Conservation (phyloP, 495 filamentous ascomycete species). For the Hypomontagnella monticulosa region DNA sequence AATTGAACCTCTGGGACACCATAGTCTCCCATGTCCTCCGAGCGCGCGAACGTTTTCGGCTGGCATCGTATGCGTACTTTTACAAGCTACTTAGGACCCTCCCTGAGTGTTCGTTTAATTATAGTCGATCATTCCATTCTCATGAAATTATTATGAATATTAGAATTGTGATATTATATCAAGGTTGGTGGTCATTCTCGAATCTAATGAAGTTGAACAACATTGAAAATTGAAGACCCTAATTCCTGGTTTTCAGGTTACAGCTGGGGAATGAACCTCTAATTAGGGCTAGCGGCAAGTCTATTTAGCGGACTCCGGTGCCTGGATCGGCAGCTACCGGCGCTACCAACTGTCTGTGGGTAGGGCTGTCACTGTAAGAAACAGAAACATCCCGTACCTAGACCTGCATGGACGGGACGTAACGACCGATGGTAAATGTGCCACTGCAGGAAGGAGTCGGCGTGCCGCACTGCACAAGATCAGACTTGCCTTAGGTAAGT, state of each 20-base stretch:
- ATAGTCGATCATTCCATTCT: too few species aligned
- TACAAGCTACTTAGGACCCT: too few species aligned
- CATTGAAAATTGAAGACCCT: neutral
- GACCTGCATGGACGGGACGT: neutral
- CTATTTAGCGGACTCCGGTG: constrained; percentile 28
- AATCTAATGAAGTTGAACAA: too few species aligned
- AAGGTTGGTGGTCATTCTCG: too few species aligned
- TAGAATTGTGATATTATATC: too few species aligned
- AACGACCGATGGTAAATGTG: constrained; percentile 21
- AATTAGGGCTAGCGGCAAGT: constrained; percentile 12
- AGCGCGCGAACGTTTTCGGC: too few species aligned
- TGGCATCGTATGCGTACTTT: too few species aligned
- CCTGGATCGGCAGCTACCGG: constrained; percentile 26
- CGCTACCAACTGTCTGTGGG: constrained; percentile 1
- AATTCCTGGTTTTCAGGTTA: neutral
- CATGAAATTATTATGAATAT: too few species aligned
- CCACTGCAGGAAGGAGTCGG: constrained; percentile 25
- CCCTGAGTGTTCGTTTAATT: too few species aligned
- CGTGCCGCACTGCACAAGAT: constrained; percentile 14
- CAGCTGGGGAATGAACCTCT: too few species aligned
- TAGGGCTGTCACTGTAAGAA: constrained; percentile 5
- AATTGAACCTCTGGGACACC: too few species aligned
- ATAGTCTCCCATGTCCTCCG: too few species aligned
- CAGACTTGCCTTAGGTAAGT: constrained; percentile 1
- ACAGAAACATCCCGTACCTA: constrained; percentile 5